Base-by-base conservation (phyloP, 2,329 filamentous ascomycete genomes). In the Polychaeton citri region DNA sequence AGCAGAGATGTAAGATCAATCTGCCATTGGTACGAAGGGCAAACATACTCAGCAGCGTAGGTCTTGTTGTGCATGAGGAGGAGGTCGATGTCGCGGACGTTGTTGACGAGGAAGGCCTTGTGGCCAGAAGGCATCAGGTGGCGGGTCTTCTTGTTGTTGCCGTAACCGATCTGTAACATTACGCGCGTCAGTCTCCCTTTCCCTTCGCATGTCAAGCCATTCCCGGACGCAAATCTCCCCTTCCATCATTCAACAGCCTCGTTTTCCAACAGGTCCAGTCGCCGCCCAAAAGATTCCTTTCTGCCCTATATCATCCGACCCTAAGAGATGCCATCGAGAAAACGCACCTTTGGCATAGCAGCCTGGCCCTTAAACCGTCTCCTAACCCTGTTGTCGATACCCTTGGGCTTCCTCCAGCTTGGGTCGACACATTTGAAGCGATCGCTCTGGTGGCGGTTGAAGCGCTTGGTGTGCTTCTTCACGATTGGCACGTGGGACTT, bases 61-160 rank as follows among this genome's bases (percentile, higher is more conserved):
- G 86, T 93, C 66, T 81, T 81, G 84, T 96, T 96, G 82, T 98
- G 90, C 90, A 98, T 98, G 59, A 98, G 76, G 61, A 98, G 80
- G 47, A 98, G 81, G 69, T 98, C 88, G 61, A 98, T 80, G 57
- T 98, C 90, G 65, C 80, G 76, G 68, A 76, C 68, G 77, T 98
- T 98, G 80, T 81, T 85, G 72, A 98, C 90, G 63, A 96, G 79
- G 82, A 98, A 98, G 52, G 88, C 84, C 80, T 95, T 96, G 82
- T 96, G 88, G 71, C 90, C 90, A 58, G 86, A 94, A 64, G 90
- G 90, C 76, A 86, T 93, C 80, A 96, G 80, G 77, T 92, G 88
- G 62, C 84, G 80, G 64, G 90, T 98, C 79, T 96, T 96, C 79
- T 85, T 93, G 84, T 96, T 96, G 71, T 83, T 90, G 57, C 90